These are phyloP conservation scores for Physcia stellaris DNA, from an alignment of 495 filamentous ascomycete genomes.

Conservation along the genomic window DNA sequence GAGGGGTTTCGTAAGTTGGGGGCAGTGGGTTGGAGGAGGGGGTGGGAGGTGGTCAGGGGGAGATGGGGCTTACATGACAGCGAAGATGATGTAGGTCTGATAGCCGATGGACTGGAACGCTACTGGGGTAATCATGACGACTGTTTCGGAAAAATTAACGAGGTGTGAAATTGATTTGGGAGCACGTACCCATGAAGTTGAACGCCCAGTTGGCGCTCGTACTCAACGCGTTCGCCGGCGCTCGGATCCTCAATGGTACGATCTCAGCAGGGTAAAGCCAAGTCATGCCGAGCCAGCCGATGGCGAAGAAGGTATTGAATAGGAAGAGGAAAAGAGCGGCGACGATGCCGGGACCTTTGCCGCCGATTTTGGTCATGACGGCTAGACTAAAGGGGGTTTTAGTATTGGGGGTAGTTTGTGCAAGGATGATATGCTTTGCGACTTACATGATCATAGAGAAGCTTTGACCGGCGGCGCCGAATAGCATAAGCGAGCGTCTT, in stretches of 20 bases:
- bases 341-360: constrained; percentile 26
- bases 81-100: constrained; percentile 68
- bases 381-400: too few relatives aligned
- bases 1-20: constrained; percentile 10
- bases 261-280: constrained; percentile 67
- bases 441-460: constrained; percentile 56
- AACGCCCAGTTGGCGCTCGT: constrained; percentile 51
- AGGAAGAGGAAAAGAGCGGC: constrained; percentile 54
- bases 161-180: not conserved
- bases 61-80: constrained; percentile 41
- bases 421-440: constrained; percentile 25
- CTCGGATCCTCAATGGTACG: constrained; percentile 57
- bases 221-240: constrained; percentile 57
- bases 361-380: constrained; percentile 21
- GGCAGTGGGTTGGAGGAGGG: not conserved
- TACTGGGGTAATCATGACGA: constrained; percentile 61
- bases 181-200: constrained; percentile 32
- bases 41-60: too few relatives aligned
- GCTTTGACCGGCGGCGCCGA: constrained; percentile 56
- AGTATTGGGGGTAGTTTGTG: constrained; percentile 6
- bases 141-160: constrained; percentile 24
- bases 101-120: constrained; percentile 54
- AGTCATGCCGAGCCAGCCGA: constrained; percentile 68
- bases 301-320: constrained; percentile 65
- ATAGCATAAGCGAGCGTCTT: constrained; percentile 57